Evolutionary conservation across 306 rosid genomes (phyloP), one percentile per base, ranked within the genome.

Genomic region (Cucurbita moschata): DNA sequence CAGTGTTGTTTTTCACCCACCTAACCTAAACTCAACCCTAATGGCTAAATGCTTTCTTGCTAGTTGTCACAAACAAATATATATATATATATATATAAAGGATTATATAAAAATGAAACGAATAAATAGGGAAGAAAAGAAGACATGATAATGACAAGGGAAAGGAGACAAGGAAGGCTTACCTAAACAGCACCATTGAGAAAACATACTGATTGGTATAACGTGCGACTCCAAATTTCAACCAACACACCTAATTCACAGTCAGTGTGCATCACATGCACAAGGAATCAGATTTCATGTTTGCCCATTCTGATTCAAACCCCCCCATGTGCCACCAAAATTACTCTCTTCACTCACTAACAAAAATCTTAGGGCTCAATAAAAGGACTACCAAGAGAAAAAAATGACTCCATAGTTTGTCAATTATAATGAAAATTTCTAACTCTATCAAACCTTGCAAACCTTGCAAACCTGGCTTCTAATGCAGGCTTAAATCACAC

Each of bases 121-220:
- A 43, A 66, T 43, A 46, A 7, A 26, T 23, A 11, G 16, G 19
- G 19, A 19, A 23, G 51, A 11, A 4, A 9, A 16, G 8, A 57
- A 65, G 39, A 69, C 55, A 49, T 71, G 78, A 73, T 42, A 18
- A 38, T 18, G 72, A 77, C 70, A 54, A 58, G 21, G 30, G 77
- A 58, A 76, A 82, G 59, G 73, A 76, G 85, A 82, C 89, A 76
- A 78, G 80, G 51, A 71, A 77, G 74, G 59, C 1, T 77, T 74
- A 74, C 84, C 85, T 78, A 71, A 72, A 77, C 72, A 67, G 50
- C 77, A 76, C 13, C 66, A 62, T 67, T 74, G 11, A 61, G 55
- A 52, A 76, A 47, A 72, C 78, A 83, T 71, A 75, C 76, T 79
- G 63, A 66, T 83, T 83, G 62, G 58, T 77, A 15, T 47, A 49